Percentiles rank a stretch among this genome's conserved stretches.
Conservation (phyloP, 2,329 filamentous ascomycete genomes). For the Monosporascus sp. region DNA sequence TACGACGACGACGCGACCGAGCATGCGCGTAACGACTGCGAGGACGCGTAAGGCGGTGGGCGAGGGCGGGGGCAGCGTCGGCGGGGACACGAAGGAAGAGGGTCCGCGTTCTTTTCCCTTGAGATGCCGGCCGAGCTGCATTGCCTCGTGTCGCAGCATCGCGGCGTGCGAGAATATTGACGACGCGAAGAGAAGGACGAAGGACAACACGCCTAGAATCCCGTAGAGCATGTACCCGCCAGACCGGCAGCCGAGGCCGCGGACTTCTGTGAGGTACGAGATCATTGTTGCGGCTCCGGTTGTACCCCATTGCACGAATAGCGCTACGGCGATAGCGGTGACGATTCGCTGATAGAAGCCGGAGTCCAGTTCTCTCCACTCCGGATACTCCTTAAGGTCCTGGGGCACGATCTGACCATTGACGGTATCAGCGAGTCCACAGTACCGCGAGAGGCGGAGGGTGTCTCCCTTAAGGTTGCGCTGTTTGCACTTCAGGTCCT, state of each 20-base stretch:
- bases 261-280: conserved; percentile 11
- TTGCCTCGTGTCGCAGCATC: conserved; percentile 7
- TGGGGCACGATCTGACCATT: neutral
- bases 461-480: conserved; percentile 5
- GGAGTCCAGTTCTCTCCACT: conserved; percentile 9
- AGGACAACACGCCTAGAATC: conserved; percentile 3
- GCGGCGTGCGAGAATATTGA: conserved; percentile 13
- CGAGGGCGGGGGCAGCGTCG: neutral
- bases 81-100: neutral
- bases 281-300: conserved; percentile 11
- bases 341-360: conserved; percentile 10
- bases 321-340: conserved; percentile 3
- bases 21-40: conserved; percentile 7
- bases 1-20: conserved; percentile 7
- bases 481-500: conserved; percentile 3
- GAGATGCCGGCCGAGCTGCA: neutral
- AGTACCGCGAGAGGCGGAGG: conserved; percentile 6
- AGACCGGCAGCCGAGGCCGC: conserved; percentile 13
- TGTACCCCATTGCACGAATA: conserved; percentile 13
- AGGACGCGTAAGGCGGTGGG: conserved; percentile 5
- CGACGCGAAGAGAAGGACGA: conserved; percentile 9
- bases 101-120: neutral
- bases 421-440: conserved; percentile 3
- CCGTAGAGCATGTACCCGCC: conserved; percentile 15
- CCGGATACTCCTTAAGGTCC: conserved; percentile 7